Percentiles rank a stretch among this genome's conserved stretches.
Evolutionary conservation across 2,329 filamentous ascomycete species (phyloP).

Genomic region (Xylaria sp.): DNA sequence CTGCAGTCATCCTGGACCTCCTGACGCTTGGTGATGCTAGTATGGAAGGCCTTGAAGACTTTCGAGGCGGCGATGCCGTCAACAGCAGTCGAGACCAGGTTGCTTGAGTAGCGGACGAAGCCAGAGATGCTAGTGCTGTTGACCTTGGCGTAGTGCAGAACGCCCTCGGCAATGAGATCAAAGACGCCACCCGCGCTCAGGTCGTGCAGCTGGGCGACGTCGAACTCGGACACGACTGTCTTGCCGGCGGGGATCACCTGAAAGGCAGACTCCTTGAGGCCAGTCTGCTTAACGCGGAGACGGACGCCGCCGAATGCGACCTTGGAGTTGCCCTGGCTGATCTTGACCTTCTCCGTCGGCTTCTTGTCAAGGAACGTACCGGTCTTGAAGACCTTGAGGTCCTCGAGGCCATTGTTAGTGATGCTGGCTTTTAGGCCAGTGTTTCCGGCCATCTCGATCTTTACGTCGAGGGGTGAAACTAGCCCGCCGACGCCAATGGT

Average conservation of each 20-base stretch:
- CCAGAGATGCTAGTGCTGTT: slow-evolving; percentile 65
- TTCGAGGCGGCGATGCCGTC: slow-evolving; percentile 66
- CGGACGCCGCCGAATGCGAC: slow-evolving; percentile 65
- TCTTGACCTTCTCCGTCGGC: slow-evolving; percentile 63
- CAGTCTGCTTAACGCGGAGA: slow-evolving; percentile 58
- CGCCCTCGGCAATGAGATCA: slow-evolving; percentile 65
- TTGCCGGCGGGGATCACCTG: slow-evolving; percentile 59
- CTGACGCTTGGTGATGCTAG: slow-evolving; percentile 62
- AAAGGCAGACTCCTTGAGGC: slow-evolving; percentile 62
- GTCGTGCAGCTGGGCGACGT: slow-evolving; percentile 66
- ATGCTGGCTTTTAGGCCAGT: slow-evolving; percentile 63
- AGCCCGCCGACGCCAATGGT: slow-evolving; percentile 49
- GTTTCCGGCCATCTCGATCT: slow-evolving; percentile 61
- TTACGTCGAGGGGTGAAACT: slow-evolving; percentile 56
- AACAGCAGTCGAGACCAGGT: slow-evolving; percentile 66
- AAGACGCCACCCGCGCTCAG: slow-evolving; percentile 64
- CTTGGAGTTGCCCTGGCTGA: slow-evolving; percentile 58
- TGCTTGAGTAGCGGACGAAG: slow-evolving; percentile 67
- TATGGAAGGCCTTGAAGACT: slow-evolving; percentile 59
- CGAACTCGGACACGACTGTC: slow-evolving; percentile 63
- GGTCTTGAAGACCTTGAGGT: slow-evolving; percentile 63
- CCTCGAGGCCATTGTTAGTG: slow-evolving; percentile 62
- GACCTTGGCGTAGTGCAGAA: slow-evolving; percentile 64
- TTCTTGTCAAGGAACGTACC: slow-evolving; percentile 64
- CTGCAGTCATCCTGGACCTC: slow-evolving; percentile 60